These are phyloP conservation scores for Erythrophleum ivorense DNA, from an alignment of 331 rosid genomes.

Conservation along the genomic window DNA sequence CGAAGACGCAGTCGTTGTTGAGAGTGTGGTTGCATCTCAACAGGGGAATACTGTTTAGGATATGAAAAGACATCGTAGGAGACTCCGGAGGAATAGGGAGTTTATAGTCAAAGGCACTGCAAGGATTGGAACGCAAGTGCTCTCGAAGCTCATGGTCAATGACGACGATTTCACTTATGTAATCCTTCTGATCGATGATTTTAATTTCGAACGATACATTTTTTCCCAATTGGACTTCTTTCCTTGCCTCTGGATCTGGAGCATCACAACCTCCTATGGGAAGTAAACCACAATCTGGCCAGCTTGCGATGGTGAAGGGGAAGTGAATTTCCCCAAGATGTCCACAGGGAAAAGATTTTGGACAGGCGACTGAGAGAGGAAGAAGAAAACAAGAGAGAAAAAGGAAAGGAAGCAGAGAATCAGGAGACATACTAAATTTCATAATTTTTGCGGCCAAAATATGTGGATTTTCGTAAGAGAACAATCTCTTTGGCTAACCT, in stretches of 20 bases:
- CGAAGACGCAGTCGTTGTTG: too few relatives aligned
- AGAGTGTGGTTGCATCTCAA: not conserved
- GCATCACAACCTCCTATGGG: constrained; percentile 4
- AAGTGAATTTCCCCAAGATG: not conserved
- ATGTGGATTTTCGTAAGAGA: not conserved
- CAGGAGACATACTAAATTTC: constrained; percentile 10
- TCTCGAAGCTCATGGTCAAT: too few relatives aligned
- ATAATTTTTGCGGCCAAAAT: not conserved
- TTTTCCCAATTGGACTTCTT: not conserved
- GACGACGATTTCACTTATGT: too few relatives aligned
- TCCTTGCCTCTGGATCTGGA: rapidly evolving
- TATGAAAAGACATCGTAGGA: not conserved
- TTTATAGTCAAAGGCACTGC: not conserved
- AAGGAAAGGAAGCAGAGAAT: not conserved
- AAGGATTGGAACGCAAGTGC: not conserved
- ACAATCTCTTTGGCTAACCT: not conserved
- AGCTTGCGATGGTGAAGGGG: constrained; percentile 7
- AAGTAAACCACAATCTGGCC: not conserved
- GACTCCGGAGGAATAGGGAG: not conserved
- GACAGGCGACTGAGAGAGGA: not conserved
- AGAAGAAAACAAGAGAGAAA: constrained; percentile 24
- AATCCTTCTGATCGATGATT: not conserved
- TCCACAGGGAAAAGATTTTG: not conserved
- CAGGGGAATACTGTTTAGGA: not conserved
- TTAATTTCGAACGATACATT: not conserved